Evolutionary conservation across 169 alveolate species (phyloP).

Genomic region (Plasmodium malariae): DNA sequence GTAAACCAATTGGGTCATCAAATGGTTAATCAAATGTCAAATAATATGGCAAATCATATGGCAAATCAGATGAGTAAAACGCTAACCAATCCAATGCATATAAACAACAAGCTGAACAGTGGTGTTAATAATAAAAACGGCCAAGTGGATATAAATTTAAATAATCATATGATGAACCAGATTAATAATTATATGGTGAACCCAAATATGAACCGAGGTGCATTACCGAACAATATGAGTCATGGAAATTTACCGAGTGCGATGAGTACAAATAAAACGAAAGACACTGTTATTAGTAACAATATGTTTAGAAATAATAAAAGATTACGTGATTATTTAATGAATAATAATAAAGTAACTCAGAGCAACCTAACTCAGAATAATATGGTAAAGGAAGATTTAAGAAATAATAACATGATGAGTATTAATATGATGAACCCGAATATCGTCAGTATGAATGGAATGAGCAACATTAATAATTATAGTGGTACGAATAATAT

Average conservation of each 20-base stretch:
- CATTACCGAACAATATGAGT: constrained; percentile 21
- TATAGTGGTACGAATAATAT: not conserved
- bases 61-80: not conserved
- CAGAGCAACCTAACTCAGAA: not conserved
- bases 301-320: constrained; percentile 27
- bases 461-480: not conserved
- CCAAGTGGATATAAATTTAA: not conserved
- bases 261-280: constrained; percentile 9
- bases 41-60: not conserved
- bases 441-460: not conserved
- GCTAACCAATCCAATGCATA: not conserved
- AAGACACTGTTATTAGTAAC: constrained; percentile 21
- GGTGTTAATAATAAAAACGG: not conserved
- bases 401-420: constrained; percentile 7
- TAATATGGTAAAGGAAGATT: not conserved
- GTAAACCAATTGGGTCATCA: not conserved
- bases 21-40: not conserved
- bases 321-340: not conserved
- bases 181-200: constrained; percentile 27
- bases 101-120: not conserved
- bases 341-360: constrained; percentile 2
- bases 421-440: constrained; percentile 14
- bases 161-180: constrained; percentile 14
- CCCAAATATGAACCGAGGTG: not conserved
- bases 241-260: not conserved